phyloP scores from a whole-genome alignment of 805 yeast species.

The Candida michaelii region DNA sequence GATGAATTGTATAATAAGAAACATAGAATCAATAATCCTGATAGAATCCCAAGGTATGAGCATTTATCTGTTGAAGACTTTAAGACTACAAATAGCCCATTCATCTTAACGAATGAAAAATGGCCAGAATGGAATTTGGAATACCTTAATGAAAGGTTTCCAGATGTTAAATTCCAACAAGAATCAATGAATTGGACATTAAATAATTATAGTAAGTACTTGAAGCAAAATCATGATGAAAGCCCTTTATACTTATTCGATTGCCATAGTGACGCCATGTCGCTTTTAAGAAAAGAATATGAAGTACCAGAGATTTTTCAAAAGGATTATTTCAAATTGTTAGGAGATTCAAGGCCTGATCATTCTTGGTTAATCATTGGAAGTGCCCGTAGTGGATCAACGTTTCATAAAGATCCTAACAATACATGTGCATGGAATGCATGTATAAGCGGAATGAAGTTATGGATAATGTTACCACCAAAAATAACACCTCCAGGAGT shows the following conservation, averaged over 20 bases:
- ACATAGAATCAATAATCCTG: constrained; percentile 24
- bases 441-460: constrained; percentile 66
- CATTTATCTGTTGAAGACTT: constrained; percentile 53
- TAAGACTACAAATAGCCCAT: constrained; percentile 55
- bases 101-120: constrained; percentile 49
- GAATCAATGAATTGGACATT: constrained; percentile 85
- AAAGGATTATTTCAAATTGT: constrained; percentile 61
- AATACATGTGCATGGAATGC: constrained; percentile 91
- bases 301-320: constrained; percentile 51
- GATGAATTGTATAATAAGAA: constrained; percentile 41
- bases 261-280: constrained; percentile 70
- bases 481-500: constrained; percentile 81
- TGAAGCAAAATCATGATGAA: constrained; percentile 66
- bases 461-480: constrained; percentile 91
- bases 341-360: constrained; percentile 69
- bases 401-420: constrained; percentile 93
- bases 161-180: constrained; percentile 68
- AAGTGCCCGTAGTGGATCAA: constrained; percentile 77
- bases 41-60: constrained; percentile 52
- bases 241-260: constrained; percentile 85
- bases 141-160: constrained; percentile 51
- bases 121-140: constrained; percentile 71
- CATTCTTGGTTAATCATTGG: constrained; percentile 92
- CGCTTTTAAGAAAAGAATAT: constrained; percentile 53
- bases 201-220: constrained; percentile 58